Conservation (phyloP, 768 basidiomycete species). For the Cyclocybe cylindracea region DNA sequence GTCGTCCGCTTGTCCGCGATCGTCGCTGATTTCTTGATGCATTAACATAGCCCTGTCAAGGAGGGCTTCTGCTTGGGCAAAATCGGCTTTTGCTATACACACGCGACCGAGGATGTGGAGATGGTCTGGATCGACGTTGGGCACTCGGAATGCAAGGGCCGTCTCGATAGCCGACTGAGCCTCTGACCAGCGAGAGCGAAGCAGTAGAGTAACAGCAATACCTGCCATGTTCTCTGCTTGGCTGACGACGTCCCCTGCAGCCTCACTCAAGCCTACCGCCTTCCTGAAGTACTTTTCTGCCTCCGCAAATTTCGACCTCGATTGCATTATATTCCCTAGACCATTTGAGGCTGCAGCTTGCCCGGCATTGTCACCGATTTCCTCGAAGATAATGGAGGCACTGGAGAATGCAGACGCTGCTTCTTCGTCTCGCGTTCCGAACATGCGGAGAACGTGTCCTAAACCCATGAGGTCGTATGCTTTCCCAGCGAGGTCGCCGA, state of each 20-base stretch:
- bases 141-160: slow-evolving; percentile 22
- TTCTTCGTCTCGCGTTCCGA: slow-evolving; percentile 1
- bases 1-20: slow-evolving; percentile 20
- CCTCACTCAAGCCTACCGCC: slow-evolving; percentile 14
- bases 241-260: slow-evolving; percentile 17
- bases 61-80: slow-evolving; percentile 13
- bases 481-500: slow-evolving; percentile 18
- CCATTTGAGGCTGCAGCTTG: slow-evolving; percentile 23
- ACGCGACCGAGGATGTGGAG: slow-evolving; percentile 25
- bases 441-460: slow-evolving; percentile 21
- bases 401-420: slow-evolving; percentile 12
- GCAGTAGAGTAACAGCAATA: slow-evolving; percentile 19
- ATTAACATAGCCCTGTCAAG: slow-evolving; percentile 12
- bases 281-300: slow-evolving; percentile 21
- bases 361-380: slow-evolving; percentile 17
- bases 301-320: slow-evolving; percentile 16
- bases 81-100: slow-evolving; percentile 17
- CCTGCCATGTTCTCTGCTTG: slow-evolving; percentile 25
- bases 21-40: slow-evolving; percentile 16
- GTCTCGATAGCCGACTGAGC: slow-evolving; percentile 18
- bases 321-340: slow-evolving; percentile 20
- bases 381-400: slow-evolving; percentile 18
- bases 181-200: slow-evolving; percentile 25
- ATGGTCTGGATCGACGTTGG: slow-evolving; percentile 24
- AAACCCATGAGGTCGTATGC: slow-evolving; percentile 26